phyloP scores from a whole-genome alignment of 116 monocot genomes.

The Dioscorea cayenensis region DNA sequence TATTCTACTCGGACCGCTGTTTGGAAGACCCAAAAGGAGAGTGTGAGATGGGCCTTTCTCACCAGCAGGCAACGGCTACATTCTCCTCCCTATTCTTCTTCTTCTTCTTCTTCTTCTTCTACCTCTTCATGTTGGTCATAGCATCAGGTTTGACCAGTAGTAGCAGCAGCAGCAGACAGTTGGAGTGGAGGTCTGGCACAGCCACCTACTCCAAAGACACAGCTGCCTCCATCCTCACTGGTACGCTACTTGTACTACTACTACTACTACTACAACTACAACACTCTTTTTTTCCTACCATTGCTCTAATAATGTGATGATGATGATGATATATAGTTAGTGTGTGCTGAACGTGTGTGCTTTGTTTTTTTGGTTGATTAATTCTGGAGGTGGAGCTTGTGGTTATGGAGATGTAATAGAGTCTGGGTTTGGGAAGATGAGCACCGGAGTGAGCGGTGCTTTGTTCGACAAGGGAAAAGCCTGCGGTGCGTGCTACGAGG shows the following conservation, averaged over 20 bases:
- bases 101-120: not conserved
- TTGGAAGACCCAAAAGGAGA: no score
- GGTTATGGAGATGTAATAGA: constrained; percentile 52
- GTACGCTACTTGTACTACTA: constrained; percentile 9
- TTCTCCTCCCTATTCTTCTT: no score
- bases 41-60: no score
- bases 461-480: constrained; percentile 52
- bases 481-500: constrained; percentile 79
- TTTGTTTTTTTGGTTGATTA: not conserved
- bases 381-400: constrained; percentile 62
- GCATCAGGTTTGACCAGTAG: constrained; percentile 17
- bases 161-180: constrained; percentile 16
- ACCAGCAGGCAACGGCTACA: no score
- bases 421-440: constrained; percentile 24
- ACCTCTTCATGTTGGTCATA: not conserved
- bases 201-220: constrained; percentile 47
- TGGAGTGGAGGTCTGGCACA: constrained; percentile 56
- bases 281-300: not conserved
- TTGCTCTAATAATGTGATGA: no score
- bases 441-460: constrained; percentile 55
- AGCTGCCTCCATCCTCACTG: constrained; percentile 16
- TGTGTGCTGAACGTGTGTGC: not conserved
- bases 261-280: no score
- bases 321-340: not conserved
- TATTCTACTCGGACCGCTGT: no score